Evolutionary conservation across 228 moss, liverwort and hornwort species (phyloP).

Genomic region (Sphagnum magellanicum): DNA sequence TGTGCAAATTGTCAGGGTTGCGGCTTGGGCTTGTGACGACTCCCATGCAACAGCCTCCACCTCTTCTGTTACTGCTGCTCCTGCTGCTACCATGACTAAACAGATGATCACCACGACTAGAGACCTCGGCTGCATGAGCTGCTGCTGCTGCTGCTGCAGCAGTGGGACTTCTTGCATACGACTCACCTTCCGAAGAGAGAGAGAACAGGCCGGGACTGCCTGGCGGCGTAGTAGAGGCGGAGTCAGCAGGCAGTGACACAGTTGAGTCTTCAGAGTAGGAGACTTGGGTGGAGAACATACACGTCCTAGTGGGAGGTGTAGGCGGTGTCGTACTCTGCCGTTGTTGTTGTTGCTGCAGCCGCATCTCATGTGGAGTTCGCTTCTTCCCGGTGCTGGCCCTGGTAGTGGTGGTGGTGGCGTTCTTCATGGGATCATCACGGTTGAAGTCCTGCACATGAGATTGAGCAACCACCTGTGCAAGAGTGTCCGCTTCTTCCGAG

Average conservation of each 20-base stretch:
- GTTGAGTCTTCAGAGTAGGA: constrained; percentile 41
- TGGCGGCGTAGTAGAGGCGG: constrained; percentile 5
- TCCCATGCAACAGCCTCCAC: neutral
- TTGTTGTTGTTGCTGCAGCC: too few species aligned
- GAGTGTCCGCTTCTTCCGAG: constrained; percentile 21
- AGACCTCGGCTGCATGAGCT: neutral
- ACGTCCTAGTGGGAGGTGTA: constrained; percentile 8
- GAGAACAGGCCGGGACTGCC: neutral
- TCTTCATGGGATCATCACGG: too few species aligned
- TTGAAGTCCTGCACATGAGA: constrained; percentile 11
- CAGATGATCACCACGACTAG: neutral
- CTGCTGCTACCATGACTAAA: too few species aligned
- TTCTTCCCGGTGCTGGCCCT: neutral
- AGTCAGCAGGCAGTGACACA: constrained; percentile 18
- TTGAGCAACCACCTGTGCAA: constrained; percentile 38
- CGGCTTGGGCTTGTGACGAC: constrained; percentile 12
- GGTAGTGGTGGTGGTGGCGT: neutral
- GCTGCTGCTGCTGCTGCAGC: too few species aligned
- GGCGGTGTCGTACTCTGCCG: too few species aligned
- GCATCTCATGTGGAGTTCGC: too few species aligned
- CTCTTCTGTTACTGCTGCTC: too few species aligned
- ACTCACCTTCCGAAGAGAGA: constrained; percentile 1
- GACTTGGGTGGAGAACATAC: constrained; percentile 34
- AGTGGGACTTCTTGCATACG: neutral
- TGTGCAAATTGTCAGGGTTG: constrained; percentile 43